phyloP scores from a whole-genome alignment of 1,284 basidiomycete genomes.

The Cystobasidiaceae sp. region DNA sequence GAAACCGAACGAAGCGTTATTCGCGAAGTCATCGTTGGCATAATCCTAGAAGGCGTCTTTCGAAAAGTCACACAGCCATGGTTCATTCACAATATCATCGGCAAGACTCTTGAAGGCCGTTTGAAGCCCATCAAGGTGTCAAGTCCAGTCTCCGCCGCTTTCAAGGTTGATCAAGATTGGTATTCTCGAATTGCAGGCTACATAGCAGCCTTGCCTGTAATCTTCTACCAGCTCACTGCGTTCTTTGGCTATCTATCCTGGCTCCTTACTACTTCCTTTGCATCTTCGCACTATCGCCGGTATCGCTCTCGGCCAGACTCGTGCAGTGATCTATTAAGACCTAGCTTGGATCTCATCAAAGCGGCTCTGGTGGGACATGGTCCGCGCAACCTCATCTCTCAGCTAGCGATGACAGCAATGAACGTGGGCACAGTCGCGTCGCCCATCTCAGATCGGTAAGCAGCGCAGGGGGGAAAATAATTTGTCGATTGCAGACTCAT shows the following conservation, averaged over 20 bases:
- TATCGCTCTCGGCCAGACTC: slow-evolving; percentile 29
- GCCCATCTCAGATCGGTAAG: slow-evolving; percentile 37
- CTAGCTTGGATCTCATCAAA: slow-evolving; percentile 52
- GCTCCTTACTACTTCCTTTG: slow-evolving; percentile 21
- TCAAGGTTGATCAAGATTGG: slow-evolving; percentile 14
- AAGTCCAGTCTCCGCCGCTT: slow-evolving; percentile 46
- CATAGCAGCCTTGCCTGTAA: slow-evolving; percentile 32
- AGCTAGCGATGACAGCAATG: slow-evolving; percentile 30
- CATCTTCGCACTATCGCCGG: not conserved
- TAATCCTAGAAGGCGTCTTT: slow-evolving; percentile 61
- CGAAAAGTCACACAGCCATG: slow-evolving; percentile 69
- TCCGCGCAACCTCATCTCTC: slow-evolving; percentile 39
- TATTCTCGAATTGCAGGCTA: slow-evolving; percentile 11
- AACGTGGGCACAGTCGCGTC: slow-evolving; percentile 30
- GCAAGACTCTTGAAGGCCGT: slow-evolving; percentile 57
- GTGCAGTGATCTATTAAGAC: slow-evolving; percentile 52
- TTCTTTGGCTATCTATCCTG: slow-evolving; percentile 25
- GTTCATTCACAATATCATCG: slow-evolving; percentile 65
- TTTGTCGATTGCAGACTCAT: slow-evolving; percentile 4
- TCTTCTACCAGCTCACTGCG: slow-evolving; percentile 12
- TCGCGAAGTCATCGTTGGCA: slow-evolving; percentile 68
- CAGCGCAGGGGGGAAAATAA: too few species aligned
- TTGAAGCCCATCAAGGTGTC: slow-evolving; percentile 41
- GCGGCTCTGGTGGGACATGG: slow-evolving; percentile 28
- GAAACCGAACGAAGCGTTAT: slow-evolving; percentile 67